phyloP scores from a whole-genome alignment of 768 basidiomycete species.

The Gautieria morchelliformis region DNA sequence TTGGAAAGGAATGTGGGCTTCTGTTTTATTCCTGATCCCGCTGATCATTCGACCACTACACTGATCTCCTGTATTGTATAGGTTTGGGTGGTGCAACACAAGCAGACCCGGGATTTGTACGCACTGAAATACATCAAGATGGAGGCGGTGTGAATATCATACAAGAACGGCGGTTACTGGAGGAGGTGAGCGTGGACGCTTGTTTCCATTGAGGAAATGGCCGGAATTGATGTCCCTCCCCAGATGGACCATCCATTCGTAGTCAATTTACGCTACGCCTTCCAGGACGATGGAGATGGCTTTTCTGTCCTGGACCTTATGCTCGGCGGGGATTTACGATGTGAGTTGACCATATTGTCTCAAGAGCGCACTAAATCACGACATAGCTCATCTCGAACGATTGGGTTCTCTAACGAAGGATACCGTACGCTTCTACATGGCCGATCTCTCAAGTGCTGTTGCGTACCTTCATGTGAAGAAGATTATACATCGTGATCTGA shows the following conservation, averaged over 20 bases:
- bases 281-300: too few species aligned
- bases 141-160: constrained; percentile 95
- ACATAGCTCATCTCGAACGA: constrained; percentile 78
- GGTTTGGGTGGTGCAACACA: too few species aligned
- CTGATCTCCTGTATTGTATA: too few species aligned
- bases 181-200: constrained; percentile 57
- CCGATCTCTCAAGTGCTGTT: constrained; percentile 79
- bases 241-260: constrained; percentile 94
- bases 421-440: constrained; percentile 79
- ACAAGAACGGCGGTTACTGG: constrained; percentile 87
- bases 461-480: constrained; percentile 85
- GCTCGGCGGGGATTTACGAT: constrained; percentile 93
- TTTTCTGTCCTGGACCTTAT: constrained; percentile 98
- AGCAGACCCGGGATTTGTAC: too few species aligned
- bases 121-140: constrained; percentile 98
- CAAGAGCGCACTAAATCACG: background rate
- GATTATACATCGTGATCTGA: constrained; percentile 96
- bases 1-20: too few species aligned
- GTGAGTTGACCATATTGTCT: constrained; percentile 36
- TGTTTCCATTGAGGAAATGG: constrained; percentile 2
- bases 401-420: constrained; percentile 66
- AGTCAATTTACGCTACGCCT: constrained; percentile 89
- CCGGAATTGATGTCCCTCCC: constrained; percentile 11
- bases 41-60: too few species aligned
- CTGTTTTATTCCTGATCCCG: too few species aligned